Evolutionary conservation across 768 basidiomycete species (phyloP), one percentile per base, ranked within the genome.

Genomic region (Psilocybe azurescens): DNA sequence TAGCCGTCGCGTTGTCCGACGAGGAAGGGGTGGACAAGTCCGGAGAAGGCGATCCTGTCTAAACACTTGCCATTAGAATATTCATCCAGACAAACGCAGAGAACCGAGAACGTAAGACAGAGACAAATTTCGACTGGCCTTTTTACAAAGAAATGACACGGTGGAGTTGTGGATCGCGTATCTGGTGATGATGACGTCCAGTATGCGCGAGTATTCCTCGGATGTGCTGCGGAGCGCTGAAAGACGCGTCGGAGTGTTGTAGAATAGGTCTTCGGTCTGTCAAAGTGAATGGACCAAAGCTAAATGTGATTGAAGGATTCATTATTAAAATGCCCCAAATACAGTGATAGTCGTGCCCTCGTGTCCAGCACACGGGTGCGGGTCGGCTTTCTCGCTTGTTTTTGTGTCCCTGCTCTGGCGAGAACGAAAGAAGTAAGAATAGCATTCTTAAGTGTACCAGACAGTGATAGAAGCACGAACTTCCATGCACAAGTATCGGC

Each of bases 201-300:
- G 81, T 48, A 99, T 95, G 38, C 93, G 85, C 4, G 88, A 83
- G 73, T 97, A 98, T 71, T 99, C 97, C 66, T 99, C 97, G 2
- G 94, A 91, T 3, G 89, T 77, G 59, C 87, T 90, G 38, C 91
- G 88, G 58, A 99, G 81, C 1, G 95, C 91, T 3, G 93, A 88
- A 29, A 96, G 83, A 50, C 97, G 90, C 2, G 90, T 88, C 0
- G 95, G 94, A 0, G 89, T 93, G 66, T 97, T 97, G 74, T 93
- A 96, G 72, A 99, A 99, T 30, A 99, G 79, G 70, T 98, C 93
- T 74, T 98, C 95, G 28, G 95, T 95, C 96, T 98, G 65, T 1
- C 41, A 5, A 29, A 44, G 24, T 24, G 24, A 24, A 24, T 24
- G 16, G 13, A 14, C 33, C 20, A 39, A 30, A 38, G 55, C 7